Percentiles rank a stretch among this genome's conserved stretches.
These are phyloP conservation scores for Fusarium phyllophilum DNA, from an alignment of 2,329 filamentous ascomycete genomes.

Conservation along the genomic window DNA sequence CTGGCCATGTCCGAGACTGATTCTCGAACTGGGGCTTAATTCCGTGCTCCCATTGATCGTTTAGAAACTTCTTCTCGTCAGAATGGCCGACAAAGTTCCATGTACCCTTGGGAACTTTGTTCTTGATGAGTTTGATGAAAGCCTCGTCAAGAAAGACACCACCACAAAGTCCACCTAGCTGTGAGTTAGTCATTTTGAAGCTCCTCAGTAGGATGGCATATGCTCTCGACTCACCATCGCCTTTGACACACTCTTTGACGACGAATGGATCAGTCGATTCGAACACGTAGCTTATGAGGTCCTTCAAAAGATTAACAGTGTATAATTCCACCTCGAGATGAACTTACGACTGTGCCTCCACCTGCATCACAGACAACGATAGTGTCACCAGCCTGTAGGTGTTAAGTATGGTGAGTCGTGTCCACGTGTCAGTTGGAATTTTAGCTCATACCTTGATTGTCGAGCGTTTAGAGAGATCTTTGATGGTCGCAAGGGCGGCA, in stretches of 20 bases:
- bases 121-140: slow-evolving; percentile 46
- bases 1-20: slow-evolving; percentile 13
- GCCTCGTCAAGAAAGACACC: slow-evolving; percentile 54
- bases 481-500: slow-evolving; percentile 53
- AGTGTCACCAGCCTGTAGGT: slow-evolving; percentile 18
- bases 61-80: slow-evolving; percentile 35
- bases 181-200: not conserved
- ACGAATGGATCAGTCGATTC: slow-evolving; percentile 34
- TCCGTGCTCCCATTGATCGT: slow-evolving; percentile 46
- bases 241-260: slow-evolving; percentile 52
- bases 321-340: rapidly evolving
- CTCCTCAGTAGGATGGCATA: rapidly evolving
- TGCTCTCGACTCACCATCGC: slow-evolving; percentile 45
- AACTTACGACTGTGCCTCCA: slow-evolving; percentile 49
- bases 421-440: not conserved
- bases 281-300: slow-evolving; percentile 55
- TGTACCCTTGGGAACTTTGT: slow-evolving; percentile 3
- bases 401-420: too few species aligned
- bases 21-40: slow-evolving; percentile 45
- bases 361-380: slow-evolving; percentile 52
- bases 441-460: slow-evolving; percentile 29
- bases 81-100: slow-evolving; percentile 20
- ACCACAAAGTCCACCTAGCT: slow-evolving; percentile 51
- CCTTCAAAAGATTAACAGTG: slow-evolving; percentile 37
- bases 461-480: slow-evolving; percentile 39